Evolutionary conservation across 2,329 filamentous ascomycete species (phyloP), one percentile per base, ranked within the genome.

Genomic region (Lecanicillium sp.): DNA sequence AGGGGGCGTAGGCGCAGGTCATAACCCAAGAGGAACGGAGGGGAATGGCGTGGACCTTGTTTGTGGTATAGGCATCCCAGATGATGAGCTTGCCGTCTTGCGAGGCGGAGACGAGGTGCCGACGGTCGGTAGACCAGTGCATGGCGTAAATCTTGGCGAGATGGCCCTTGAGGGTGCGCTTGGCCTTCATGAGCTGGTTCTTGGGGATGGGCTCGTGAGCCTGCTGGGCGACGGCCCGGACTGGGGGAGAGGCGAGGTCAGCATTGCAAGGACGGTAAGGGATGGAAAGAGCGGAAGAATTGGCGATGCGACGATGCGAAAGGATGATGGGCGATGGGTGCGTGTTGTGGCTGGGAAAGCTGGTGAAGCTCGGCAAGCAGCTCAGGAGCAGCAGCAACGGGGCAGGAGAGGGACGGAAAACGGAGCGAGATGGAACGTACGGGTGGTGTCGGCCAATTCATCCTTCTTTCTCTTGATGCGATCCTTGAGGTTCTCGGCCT

Each of bases 391-490:
- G n/a, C 15, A 60, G 55, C 50, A 58, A 38, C 35, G 35, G 38
- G 37, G 40, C 47, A 37, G 36, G 36, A 30, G 38, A 30, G 51
- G 35, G 23, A 35, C 27, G 35, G 23, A 40, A 41, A 21, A 43
- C 41, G 37, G 24, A 49, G 45, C 29, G 48, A 46, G 50, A 55
- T 54, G 26, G 9, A 54, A 79, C 91, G 81, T 83, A 98, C 93
- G 85, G 65, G 90, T 94, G 55, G 90, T 95, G 72, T 98, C 93
- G 67, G 91, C 91, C 60, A 98, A 81, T 74, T 97, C 93, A 81
- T 98, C 93, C 86, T 97, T 97, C 83, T 95, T 95, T 73, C 90
- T 84, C 85, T 96, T 97, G 82, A 97, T 97, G 71, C 88, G 86
- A 69, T 97, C 91, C 79, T 97, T 97, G 60, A 97, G 77, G 46